A percentile compares a stretch with the other conserved stretches of the same genome.
phyloP scores from a whole-genome alignment of 2,329 filamentous ascomycete genomes.

The Aspergillus phoenicis region DNA sequence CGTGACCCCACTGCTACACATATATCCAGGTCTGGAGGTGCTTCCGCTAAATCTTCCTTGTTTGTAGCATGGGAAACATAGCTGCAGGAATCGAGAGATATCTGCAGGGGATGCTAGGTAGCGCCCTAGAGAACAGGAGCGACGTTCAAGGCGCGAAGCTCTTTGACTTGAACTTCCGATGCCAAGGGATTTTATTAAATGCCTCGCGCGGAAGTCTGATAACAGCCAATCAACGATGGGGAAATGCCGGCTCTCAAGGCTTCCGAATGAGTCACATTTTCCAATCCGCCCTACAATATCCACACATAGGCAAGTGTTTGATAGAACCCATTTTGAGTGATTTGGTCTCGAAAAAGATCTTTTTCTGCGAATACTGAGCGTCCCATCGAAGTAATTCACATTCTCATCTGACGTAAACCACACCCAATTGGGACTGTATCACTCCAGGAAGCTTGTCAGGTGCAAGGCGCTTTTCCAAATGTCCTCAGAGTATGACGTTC shows the following conservation, averaged over 20 bases:
- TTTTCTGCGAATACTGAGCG: not conserved
- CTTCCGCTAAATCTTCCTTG: too few relatives aligned
- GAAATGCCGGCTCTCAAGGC: not conserved
- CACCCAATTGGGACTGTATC: not conserved
- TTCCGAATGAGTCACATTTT: not conserved
- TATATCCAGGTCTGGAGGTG: too few relatives aligned
- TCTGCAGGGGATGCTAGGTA: too few relatives aligned
- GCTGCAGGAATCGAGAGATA: too few relatives aligned
- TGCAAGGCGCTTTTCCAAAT: not conserved
- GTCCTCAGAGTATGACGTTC: constrained; percentile 10
- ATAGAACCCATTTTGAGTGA: not conserved
- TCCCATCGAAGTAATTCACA: not conserved
- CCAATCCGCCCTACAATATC: too few relatives aligned
- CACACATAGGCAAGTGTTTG: not conserved
- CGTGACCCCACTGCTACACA: too few relatives aligned
- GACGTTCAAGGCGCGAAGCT: too few relatives aligned
- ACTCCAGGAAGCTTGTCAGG: not conserved
- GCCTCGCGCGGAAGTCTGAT: too few relatives aligned
- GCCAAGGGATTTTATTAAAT: too few relatives aligned
- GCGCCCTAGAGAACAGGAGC: too few relatives aligned
- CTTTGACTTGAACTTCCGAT: too few relatives aligned
- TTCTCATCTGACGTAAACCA: not conserved
- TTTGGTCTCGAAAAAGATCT: not conserved
- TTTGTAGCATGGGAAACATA: too few relatives aligned
- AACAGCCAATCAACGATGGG: not conserved